Evolutionary conservation across 2,329 filamentous ascomycete genomes (phyloP).

Genomic region (Aspergillus ruber): DNA sequence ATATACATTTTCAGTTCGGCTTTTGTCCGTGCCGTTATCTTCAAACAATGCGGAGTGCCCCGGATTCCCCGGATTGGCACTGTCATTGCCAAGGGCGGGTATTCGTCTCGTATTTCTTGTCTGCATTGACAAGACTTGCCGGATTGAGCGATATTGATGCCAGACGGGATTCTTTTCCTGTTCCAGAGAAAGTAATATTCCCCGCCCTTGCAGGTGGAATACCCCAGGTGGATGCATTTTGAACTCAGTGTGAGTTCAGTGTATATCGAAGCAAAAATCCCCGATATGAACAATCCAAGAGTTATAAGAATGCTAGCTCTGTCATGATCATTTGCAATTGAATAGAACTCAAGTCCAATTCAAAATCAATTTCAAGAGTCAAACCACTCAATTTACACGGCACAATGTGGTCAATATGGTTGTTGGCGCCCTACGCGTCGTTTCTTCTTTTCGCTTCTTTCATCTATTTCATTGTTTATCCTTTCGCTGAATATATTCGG

Average conservation of each 20-base stretch:
- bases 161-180: not conserved
- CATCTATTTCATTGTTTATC: slow-evolving; percentile 19
- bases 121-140: not conserved
- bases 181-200: slow-evolving; percentile 10
- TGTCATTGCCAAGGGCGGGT: too few species aligned
- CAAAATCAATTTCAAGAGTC: not conserved
- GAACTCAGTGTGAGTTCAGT: not conserved
- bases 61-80: not conserved
- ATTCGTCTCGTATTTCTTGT: too few species aligned
- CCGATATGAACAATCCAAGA: not conserved
- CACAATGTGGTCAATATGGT: slow-evolving; percentile 15
- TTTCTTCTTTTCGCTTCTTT: slow-evolving; percentile 14
- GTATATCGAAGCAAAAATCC: slow-evolving; percentile 1
- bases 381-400: not conserved
- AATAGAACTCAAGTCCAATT: too few species aligned
- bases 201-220: slow-evolving; percentile 6
- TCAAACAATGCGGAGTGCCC: not conserved
- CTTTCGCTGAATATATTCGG: slow-evolving; percentile 21
- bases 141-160: not conserved
- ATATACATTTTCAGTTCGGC: not conserved
- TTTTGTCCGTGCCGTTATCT: not conserved
- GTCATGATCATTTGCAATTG: too few species aligned
- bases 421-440: slow-evolving; percentile 18
- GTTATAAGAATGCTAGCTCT: not conserved
- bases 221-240: not conserved